phyloP scores from a whole-genome alignment of 805 yeast genomes.

The Myxozyma monticola region DNA sequence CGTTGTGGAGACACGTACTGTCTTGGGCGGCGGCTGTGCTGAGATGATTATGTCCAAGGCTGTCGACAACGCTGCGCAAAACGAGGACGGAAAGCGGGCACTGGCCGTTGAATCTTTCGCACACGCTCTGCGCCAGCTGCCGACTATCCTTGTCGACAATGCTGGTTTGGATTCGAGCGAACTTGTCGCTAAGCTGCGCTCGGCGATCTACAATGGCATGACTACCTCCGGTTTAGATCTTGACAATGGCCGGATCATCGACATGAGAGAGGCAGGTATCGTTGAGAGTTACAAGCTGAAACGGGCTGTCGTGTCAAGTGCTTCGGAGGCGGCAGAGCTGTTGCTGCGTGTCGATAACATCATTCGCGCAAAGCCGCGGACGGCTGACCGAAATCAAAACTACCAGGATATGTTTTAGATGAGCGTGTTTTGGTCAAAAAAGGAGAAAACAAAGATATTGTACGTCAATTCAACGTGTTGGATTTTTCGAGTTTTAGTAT shows the following conservation, averaged over 20 bases:
- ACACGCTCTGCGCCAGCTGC: conserved; percentile 88
- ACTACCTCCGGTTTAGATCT: conserved; percentile 89
- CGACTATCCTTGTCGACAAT: conserved; percentile 93
- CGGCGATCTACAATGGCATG: conserved; percentile 89
- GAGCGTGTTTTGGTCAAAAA: neutral
- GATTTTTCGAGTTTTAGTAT: too few relatives aligned
- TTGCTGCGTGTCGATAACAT: conserved; percentile 94
- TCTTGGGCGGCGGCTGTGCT: conserved; percentile 92
- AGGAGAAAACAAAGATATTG: too few relatives aligned
- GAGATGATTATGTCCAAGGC: conserved; percentile 97
- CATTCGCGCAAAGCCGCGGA: conserved; percentile 94
- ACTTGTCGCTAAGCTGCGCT: conserved; percentile 82
- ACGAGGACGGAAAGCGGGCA: conserved; percentile 88
- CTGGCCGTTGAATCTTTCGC: conserved; percentile 95
- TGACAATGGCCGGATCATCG: conserved; percentile 79
- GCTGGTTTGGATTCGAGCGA: conserved; percentile 97
- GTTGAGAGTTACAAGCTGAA: conserved; percentile 92
- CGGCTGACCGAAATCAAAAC: conserved; percentile 40
- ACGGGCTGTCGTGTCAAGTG: conserved; percentile 89
- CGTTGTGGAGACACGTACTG: conserved; percentile 86
- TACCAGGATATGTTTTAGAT: conserved; percentile 13
- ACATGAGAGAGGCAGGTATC: conserved; percentile 90
- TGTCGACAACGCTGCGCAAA: conserved; percentile 88
- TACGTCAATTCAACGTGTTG: too few relatives aligned
- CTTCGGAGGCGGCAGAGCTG: conserved; percentile 98